Base-by-base conservation (phyloP, 75 land plant genomes). In the Selaginella moellendorffii region DNA sequence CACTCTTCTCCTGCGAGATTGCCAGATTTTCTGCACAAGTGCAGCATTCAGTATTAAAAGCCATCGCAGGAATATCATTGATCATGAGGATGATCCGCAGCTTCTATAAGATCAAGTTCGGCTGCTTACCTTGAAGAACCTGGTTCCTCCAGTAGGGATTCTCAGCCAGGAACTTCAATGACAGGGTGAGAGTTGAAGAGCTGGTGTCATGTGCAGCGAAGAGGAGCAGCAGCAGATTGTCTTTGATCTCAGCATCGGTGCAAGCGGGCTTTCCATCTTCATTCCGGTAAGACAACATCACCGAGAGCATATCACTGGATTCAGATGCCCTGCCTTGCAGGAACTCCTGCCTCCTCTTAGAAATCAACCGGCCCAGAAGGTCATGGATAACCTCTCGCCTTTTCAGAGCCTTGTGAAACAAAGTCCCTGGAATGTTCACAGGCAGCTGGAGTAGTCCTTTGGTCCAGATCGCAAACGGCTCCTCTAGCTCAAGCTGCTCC, bases 171-270 rank as follows among this genome's bases (percentile, higher is more conserved):
- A 60, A 81, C 30, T 71, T 74, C 54, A 71, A 68, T 12, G 73
- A 28, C 61, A 72, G 59, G n/a, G 77, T 67, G 17, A 63, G 23
- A 1, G 74, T 58, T 28, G 66, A 60, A n/a, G 64, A 64, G 29
- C 73, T 75, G 0, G 80, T 77, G 56, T 81, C 83, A 29, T 81
- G 80, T 18, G 77, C 80, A 21, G 69, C 83, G n/a, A 71, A 29
- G 20, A 81, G 36, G 27, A 77, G 24, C 0, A 71, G 64, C 8
- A 81, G 28, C 19, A 77, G 77, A 54, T 77, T 81, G 56, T 81
- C 77, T n/a, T 70, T 76, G 26, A 77, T 68, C 24, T 77, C 77
- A 23, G 31, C 25, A 0, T 81, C 77, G 14, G 52, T 46, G 42
- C n/a, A n/a, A n/a, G 81, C 22, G 10, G 60, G 36, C 22, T 27